Evolutionary conservation across 345 rosid species (phyloP).

Genomic region (Euphorbia tirucalli): DNA sequence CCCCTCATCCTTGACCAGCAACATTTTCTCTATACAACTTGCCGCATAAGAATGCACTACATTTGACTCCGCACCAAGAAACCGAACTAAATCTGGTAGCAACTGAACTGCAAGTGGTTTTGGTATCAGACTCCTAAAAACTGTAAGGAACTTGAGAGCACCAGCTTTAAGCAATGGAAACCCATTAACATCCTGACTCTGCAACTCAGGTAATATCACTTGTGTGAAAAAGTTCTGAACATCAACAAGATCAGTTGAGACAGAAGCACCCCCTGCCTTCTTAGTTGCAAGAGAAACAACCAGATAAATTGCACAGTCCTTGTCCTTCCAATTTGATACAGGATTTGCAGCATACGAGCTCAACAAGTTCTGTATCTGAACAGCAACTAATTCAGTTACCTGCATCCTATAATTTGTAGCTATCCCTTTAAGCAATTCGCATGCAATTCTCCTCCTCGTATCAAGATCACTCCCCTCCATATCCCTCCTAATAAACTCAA

Average conservation of each 20-base stretch:
- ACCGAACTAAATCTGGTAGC: constrained; percentile 70
- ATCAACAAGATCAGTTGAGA: constrained; percentile 83
- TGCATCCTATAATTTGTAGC: constrained; percentile 73
- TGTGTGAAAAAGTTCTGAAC: constrained; percentile 72
- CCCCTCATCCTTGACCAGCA: constrained; percentile 92
- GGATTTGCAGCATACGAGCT: constrained; percentile 63
- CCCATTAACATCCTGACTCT: constrained; percentile 65
- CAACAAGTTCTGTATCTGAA: constrained; percentile 74
- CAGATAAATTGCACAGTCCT: constrained; percentile 92
- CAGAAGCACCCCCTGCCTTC: constrained; percentile 78
- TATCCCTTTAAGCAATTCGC: constrained; percentile 93
- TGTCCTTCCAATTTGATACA: constrained; percentile 83
- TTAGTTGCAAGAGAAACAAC: constrained; percentile 87
- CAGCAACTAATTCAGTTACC: constrained; percentile 64
- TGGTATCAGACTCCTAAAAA: constrained; percentile 73
- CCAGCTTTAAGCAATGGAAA: constrained; percentile 97
- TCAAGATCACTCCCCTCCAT: constrained; percentile 99
- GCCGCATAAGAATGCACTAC: constrained; percentile 99
- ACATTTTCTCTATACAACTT: constrained; percentile 85
- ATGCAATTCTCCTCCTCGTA: constrained; percentile 95
- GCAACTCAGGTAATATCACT: constrained; percentile 82
- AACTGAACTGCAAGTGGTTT: constrained; percentile 63
- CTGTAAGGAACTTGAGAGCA: constrained; percentile 78
- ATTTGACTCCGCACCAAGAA: constrained; percentile 72
- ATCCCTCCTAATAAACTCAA: constrained; percentile 96